Conservation (phyloP, 2,329 filamentous ascomycete genomes). For the Niveomyces coronatus region DNA sequence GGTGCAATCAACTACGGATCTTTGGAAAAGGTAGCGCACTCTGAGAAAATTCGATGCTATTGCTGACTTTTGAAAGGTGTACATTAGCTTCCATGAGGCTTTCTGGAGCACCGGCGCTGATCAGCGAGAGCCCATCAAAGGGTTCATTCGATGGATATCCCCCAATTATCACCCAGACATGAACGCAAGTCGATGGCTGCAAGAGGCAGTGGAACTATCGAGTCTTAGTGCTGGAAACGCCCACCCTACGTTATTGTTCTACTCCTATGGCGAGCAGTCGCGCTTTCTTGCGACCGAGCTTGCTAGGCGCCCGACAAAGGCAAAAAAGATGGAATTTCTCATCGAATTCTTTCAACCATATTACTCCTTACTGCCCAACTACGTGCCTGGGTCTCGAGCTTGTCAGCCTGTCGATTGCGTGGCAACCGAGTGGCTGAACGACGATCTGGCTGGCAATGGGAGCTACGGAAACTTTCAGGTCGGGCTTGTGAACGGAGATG, state of each 20-base stretch:
- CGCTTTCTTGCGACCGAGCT: slow-evolving; percentile 39
- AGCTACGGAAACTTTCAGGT: slow-evolving; percentile 81
- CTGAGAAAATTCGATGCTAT: neutral
- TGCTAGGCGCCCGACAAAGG: slow-evolving; percentile 28
- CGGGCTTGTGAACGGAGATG: slow-evolving; percentile 58
- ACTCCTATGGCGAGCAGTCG: slow-evolving; percentile 57
- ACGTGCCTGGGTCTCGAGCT: slow-evolving; percentile 36
- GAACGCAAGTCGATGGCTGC: slow-evolving; percentile 58
- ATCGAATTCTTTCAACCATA: slow-evolving; percentile 66
- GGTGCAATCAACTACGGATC: slow-evolving; percentile 57
- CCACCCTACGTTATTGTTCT: slow-evolving; percentile 81
- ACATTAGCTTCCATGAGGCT: slow-evolving; percentile 60
- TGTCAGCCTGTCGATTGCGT: slow-evolving; percentile 56
- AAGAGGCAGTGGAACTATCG: slow-evolving; percentile 68
- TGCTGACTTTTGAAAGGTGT: slow-evolving; percentile 28
- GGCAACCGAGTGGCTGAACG: slow-evolving; percentile 67
- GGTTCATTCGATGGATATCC: slow-evolving; percentile 67
- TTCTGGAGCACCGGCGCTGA: slow-evolving; percentile 54
- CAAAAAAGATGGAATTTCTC: slow-evolving; percentile 44
- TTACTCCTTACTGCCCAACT: slow-evolving; percentile 64
- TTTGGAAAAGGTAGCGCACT: slow-evolving; percentile 52
- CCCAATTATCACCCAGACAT: slow-evolving; percentile 55
- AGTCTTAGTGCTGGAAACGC: slow-evolving; percentile 46
- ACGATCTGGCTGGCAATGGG: slow-evolving; percentile 70
- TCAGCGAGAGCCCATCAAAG: slow-evolving; percentile 36